Conservation (phyloP, 1,139 yeast genomes). For the Suhomyces bokatorum region DNA sequence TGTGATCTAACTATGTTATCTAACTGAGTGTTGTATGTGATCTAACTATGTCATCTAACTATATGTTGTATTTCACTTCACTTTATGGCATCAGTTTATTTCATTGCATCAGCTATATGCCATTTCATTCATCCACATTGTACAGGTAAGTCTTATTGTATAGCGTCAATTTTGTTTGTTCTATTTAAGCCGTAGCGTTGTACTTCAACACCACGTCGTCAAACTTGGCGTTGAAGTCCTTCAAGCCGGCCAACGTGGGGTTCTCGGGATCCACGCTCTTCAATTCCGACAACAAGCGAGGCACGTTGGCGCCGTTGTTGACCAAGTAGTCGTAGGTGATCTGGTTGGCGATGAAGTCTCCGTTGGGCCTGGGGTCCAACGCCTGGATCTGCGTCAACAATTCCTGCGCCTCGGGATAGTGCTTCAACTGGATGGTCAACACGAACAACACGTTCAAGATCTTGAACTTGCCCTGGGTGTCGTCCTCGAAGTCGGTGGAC, state of each 20-base stretch:
- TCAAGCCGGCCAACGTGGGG: conserved; percentile 50
- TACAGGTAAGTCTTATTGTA: conserved; percentile 2
- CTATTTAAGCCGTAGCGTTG: conserved; percentile 18
- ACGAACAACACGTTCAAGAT: conserved; percentile 41
- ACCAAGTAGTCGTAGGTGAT: conserved; percentile 53
- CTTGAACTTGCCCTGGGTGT: conserved; percentile 37
- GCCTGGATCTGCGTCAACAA: conserved; percentile 44
- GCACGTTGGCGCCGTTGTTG: conserved; percentile 45
- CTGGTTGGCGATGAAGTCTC: conserved; percentile 59
- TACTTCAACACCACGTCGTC: conserved; percentile 61
- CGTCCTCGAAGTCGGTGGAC: conserved; percentile 45
- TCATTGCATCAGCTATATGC: no score
- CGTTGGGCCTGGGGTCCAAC: conserved; percentile 33
- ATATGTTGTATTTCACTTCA: no score
- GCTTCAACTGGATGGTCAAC: conserved; percentile 47
- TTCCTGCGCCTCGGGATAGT: conserved; percentile 49
- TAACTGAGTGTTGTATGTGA: no score
- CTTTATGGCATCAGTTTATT: no score
- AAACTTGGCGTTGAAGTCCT: conserved; percentile 54
- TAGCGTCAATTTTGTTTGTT: conserved; percentile 4
- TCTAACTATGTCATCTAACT: no score
- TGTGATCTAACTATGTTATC: no score
- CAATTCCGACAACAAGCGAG: conserved; percentile 43
- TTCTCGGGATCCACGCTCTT: conserved; percentile 48
- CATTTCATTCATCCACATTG: background rate